Evolutionary conservation across 2,329 filamentous ascomycete genomes (phyloP).

Genomic region (Ophiocordyceps camponoti-floridani): DNA sequence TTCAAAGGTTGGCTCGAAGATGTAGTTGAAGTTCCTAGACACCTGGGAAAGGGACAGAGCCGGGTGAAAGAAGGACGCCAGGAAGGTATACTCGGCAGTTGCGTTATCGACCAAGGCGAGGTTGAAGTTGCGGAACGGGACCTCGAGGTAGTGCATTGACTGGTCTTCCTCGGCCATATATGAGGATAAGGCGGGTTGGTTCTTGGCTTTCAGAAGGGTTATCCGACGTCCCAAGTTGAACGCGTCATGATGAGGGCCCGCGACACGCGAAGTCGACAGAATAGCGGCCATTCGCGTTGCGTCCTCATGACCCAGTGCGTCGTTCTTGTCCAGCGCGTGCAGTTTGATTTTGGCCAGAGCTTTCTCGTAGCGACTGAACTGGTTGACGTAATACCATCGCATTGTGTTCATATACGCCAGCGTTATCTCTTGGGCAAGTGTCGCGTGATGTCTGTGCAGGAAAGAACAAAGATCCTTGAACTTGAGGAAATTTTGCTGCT

Average conservation of each 20-base stretch:
- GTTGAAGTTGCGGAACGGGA: constrained; percentile 88
- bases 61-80: constrained; percentile 76
- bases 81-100: constrained; percentile 85
- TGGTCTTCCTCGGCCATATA: constrained; percentile 87
- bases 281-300: constrained; percentile 44
- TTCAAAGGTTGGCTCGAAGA: constrained; percentile 81
- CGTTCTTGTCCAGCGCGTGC: constrained; percentile 65
- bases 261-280: constrained; percentile 25
- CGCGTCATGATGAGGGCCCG: constrained; percentile 56
- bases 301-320: constrained; percentile 68
- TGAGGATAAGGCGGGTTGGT: constrained; percentile 62
- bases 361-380: constrained; percentile 76
- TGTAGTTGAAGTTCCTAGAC: constrained; percentile 66
- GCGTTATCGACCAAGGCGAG: constrained; percentile 86
- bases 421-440: constrained; percentile 76
- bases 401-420: constrained; percentile 96
- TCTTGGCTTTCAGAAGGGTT: constrained; percentile 59
- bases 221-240: constrained; percentile 78
- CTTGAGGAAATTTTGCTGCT: constrained; percentile 76
- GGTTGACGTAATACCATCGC: constrained; percentile 91
- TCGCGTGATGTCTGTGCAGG: constrained; percentile 61
- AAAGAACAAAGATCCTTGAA: constrained; percentile 84
- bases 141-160: constrained; percentile 69
- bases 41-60: constrained; percentile 58
- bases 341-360: constrained; percentile 73